A percentile compares a stretch with the other conserved stretches of the same genome.
These are phyloP conservation scores for Sequoia sempervirens DNA, from an alignment of 75 land plant genomes.

Conservation along the genomic window DNA sequence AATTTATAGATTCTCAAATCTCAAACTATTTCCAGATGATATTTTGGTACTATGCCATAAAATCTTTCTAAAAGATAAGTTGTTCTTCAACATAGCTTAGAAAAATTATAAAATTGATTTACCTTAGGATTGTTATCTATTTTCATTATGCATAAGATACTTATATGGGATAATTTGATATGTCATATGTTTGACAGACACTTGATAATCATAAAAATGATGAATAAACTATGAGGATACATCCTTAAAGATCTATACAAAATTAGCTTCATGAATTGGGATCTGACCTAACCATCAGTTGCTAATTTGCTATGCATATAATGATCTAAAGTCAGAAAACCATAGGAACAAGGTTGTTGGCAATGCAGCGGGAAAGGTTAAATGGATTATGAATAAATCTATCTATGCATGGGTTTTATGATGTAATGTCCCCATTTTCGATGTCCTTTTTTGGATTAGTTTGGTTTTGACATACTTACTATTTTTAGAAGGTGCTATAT, in stretches of 20 bases:
- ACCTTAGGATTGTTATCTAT: not conserved
- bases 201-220: not conserved
- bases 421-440: too few species aligned
- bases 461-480: too few species aligned
- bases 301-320: slow-evolving; percentile 4
- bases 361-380: not conserved
- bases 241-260: not conserved
- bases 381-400: not conserved
- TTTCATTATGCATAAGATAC: not conserved
- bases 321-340: not conserved
- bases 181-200: not conserved
- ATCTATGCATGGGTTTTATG: not conserved
- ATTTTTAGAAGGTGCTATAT: too few species aligned
- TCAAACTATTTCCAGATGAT: not conserved
- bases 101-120: not conserved
- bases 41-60: not conserved
- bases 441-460: too few species aligned
- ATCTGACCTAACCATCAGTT: not conserved
- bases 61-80: not conserved
- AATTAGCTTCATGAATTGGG: not conserved
- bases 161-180: not conserved
- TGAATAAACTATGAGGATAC: not conserved
- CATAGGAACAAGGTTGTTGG: not conserved
- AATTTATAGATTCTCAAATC: not conserved
- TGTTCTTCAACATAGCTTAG: not conserved